Conservation (phyloP, 2,329 filamentous ascomycete species). For the Leptoxyphium fumago region DNA sequence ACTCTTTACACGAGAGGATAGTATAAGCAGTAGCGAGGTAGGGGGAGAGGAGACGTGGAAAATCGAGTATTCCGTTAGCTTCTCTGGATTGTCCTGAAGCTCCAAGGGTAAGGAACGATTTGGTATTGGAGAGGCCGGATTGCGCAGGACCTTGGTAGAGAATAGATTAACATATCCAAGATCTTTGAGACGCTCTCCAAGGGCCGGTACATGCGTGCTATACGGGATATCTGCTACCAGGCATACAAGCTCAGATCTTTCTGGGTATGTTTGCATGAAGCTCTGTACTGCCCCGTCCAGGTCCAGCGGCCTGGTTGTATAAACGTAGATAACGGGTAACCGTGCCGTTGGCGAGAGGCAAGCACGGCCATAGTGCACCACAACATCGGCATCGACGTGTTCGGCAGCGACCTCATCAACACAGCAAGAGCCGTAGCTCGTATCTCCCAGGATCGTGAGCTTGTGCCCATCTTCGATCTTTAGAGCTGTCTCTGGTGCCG, state of each 20-base stretch:
- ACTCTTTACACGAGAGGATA: conserved; percentile 65
- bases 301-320: conserved; percentile 59
- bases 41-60: conserved; percentile 78
- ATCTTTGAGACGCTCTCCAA: conserved; percentile 41
- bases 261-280: conserved; percentile 55
- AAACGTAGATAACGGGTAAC: conserved; percentile 80
- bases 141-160: conserved; percentile 56
- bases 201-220: conserved; percentile 51
- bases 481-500: conserved; percentile 1
- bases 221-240: conserved; percentile 87
- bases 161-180: conserved; percentile 57
- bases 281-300: conserved; percentile 41
- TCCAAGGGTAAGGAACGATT: conserved; percentile 57
- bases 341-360: conserved; percentile 82
- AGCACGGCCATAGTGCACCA: conserved; percentile 86
- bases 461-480: conserved; percentile 25
- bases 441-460: conserved; percentile 82
- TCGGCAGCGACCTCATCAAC: conserved; percentile 95
- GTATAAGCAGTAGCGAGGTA: conserved; percentile 68
- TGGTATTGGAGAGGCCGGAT: conserved; percentile 67
- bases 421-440: conserved; percentile 92
- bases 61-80: conserved; percentile 53
- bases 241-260: conserved; percentile 49
- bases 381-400: conserved; percentile 76
- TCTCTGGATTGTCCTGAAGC: conserved; percentile 29